Conservation (phyloP, 345 rosid species). For the Eucalyptus erythrocorys region DNA sequence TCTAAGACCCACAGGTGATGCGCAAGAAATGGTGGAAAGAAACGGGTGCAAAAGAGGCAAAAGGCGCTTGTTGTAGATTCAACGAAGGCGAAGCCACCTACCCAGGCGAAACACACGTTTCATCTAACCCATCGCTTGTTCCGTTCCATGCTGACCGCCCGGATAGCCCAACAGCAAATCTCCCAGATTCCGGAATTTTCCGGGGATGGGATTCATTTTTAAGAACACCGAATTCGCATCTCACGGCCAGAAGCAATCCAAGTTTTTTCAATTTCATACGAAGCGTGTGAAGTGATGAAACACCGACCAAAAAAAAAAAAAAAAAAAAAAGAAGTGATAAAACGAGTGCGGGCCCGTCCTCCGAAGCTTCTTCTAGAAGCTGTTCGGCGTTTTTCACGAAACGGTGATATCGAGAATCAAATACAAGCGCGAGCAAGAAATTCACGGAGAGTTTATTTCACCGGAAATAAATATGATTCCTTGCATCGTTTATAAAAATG, state of each 20-base stretch:
- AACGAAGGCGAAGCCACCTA: neutral
- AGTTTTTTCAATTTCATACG: accelerated
- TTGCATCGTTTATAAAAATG: too few relatives aligned
- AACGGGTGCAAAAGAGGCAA: neutral
- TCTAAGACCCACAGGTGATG: neutral
- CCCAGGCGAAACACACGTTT: neutral
- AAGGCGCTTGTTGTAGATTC: neutral
- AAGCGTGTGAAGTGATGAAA: neutral
- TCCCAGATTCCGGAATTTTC: neutral
- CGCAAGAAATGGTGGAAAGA: neutral
- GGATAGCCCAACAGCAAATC: neutral
- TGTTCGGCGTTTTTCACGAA: neutral
- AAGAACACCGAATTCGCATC: neutral
- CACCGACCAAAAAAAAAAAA: too few relatives aligned
- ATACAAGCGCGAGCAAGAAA: neutral
- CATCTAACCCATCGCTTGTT: neutral
- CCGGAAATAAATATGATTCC: too few relatives aligned
- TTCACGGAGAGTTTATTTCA: neutral
- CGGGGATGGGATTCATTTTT: neutral
- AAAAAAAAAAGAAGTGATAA: neutral
- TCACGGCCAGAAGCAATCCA: neutral
- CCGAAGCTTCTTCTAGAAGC: neutral
- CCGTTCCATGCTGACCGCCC: neutral
- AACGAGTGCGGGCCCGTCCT: neutral
- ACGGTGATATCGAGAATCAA: neutral